Evolutionary conservation across 106 monocot species (phyloP).

Genomic region (Vanilla planifolia): DNA sequence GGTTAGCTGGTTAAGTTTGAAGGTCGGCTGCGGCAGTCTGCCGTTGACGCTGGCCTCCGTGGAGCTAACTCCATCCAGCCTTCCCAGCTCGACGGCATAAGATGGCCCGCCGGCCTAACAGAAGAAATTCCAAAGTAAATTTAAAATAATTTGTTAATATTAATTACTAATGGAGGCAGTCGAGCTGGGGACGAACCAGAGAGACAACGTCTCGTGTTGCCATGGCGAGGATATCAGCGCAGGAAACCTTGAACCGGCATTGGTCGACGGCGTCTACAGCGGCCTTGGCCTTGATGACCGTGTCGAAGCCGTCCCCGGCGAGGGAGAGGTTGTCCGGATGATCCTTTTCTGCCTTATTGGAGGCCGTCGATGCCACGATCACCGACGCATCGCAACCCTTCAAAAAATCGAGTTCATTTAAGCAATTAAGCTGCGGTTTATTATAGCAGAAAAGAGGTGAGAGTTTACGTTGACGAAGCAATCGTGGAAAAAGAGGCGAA

Average conservation of each 20-base stretch:
- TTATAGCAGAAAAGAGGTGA: background rate
- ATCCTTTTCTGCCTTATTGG: slow-evolving; percentile 42
- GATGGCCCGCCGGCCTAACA: slow-evolving; percentile 70
- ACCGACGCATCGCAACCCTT: slow-evolving; percentile 64
- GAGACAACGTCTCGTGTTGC: slow-evolving; percentile 39
- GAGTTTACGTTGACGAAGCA: slow-evolving; percentile 32
- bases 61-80: slow-evolving; percentile 49
- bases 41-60: slow-evolving; percentile 39
- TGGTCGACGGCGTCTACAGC: slow-evolving; percentile 37
- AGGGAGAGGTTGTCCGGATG: slow-evolving; percentile 38
- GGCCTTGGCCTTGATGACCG: slow-evolving; percentile 52
- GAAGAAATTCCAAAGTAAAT: no score
- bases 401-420: background rate
- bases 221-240: slow-evolving; percentile 56
- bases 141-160: no score
- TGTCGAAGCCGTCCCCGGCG: slow-evolving; percentile 61
- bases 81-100: slow-evolving; percentile 61
- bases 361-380: slow-evolving; percentile 21
- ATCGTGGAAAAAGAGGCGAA: slow-evolving; percentile 65
- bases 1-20: slow-evolving; percentile 50
- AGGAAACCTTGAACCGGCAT: slow-evolving; percentile 49
- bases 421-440: background rate
- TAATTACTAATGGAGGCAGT: background rate
- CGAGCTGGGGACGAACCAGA: slow-evolving; percentile 8
- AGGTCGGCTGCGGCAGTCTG: slow-evolving; percentile 38